A percentile compares a stretch with the other conserved stretches of the same genome.
phyloP scores from a whole-genome alignment of 169 alveolate genomes.

The Plasmodium gaboni region DNA sequence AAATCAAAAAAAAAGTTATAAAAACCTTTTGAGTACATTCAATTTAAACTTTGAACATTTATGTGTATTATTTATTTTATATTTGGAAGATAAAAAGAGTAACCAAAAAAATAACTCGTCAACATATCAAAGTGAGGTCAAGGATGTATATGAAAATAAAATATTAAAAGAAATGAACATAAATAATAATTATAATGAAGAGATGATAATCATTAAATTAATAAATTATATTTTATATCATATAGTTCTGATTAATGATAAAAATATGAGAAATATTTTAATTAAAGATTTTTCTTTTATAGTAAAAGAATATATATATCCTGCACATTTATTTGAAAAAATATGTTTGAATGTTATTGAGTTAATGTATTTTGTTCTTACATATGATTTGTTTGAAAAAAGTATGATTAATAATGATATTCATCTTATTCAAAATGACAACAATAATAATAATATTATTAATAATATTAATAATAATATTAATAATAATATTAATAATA shows the following conservation, averaged over 20 bases:
- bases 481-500: neutral
- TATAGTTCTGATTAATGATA: slow-evolving; percentile 4
- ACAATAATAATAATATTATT: neutral
- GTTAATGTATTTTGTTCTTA: slow-evolving; percentile 13
- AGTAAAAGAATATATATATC: slow-evolving; percentile 24
- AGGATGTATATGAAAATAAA: too few relatives aligned
- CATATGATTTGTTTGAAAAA: neutral
- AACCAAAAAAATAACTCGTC: neutral
- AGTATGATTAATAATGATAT: neutral
- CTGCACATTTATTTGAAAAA: slow-evolving; percentile 9
- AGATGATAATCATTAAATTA: neutral
- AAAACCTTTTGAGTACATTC: neutral
- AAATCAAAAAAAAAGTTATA: too few relatives aligned
- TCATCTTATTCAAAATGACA: neutral
- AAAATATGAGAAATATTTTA: slow-evolving; percentile 18
- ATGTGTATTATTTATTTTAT: slow-evolving; percentile 17
- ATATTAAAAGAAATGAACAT: neutral
- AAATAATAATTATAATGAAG: neutral
- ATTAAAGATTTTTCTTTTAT: slow-evolving; percentile 26
- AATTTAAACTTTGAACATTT: slow-evolving; percentile 1
- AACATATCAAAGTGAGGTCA: neutral
- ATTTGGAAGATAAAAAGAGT: slow-evolving; percentile 5
- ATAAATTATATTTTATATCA: slow-evolving; percentile 6
- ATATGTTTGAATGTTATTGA: slow-evolving; percentile 12
- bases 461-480: neutral